Base-by-base conservation (phyloP, 768 basidiomycete genomes). In the Mycena sanguinolenta region DNA sequence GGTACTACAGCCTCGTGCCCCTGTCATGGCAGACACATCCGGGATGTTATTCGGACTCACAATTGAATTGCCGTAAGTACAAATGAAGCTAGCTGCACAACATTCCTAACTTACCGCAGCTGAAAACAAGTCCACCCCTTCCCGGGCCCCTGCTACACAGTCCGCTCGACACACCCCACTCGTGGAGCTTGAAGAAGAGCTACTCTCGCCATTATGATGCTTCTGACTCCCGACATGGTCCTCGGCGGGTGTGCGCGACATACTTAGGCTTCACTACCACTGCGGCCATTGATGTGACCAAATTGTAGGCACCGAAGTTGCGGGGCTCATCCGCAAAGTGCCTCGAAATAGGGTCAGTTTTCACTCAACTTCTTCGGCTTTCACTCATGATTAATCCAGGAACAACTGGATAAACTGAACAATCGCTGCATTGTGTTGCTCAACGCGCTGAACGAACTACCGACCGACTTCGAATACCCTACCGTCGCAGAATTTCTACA, bases 361-460 rank as follows among this genome's bases (percentile, higher is more conserved):
- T 49, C n/a, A 23, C n/a, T 2, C n/a, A 16, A n/a, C n/a, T 19
- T 7, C 17, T 17, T 14, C 17, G 17, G 16, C 42, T 44, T 49
- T n/a, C 23, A 34, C 60, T 62, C 32, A 62, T 50, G 16, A 6
- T 13, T 36, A 0, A 5, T 2, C 10, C 44, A 62, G 60, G n/a
- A 34, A 49, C 28, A 62, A n/a, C 60, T 62, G 5, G 30, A 49
- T 17, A 27, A 49, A n/a, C 60, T 62, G 19, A 36, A 62, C 19
- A 32, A n/a, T 5, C 44, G 60, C 19, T 62, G 60, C 14, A 34
- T n/a, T 0, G 16, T 30, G 4, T 50, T 62, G 49, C 28, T 50
- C 30, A 34, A 4, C 17, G 14, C 8, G 2, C 27, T 62, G n/a
- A 23, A 14, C 16, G 60, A 62, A 4, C 3, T 34, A 9, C 23